Percentiles rank a stretch among this genome's conserved stretches.
Conservation (phyloP, 345 rosid genomes). For the Dipteronia dyeriana region DNA sequence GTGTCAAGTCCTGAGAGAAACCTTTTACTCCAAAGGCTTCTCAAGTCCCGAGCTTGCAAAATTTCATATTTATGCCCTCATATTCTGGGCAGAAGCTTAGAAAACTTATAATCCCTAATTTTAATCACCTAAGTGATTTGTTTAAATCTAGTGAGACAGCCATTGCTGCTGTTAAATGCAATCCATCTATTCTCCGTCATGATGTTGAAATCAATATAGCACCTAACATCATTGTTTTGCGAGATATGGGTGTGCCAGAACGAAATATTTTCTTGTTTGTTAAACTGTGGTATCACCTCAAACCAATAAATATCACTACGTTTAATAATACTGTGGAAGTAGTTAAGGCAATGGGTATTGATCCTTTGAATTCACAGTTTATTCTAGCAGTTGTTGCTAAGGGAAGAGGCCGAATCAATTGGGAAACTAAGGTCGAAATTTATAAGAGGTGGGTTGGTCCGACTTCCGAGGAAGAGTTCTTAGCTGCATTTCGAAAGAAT, state of each 20-base stretch:
- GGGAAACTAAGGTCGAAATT: conserved; percentile 25
- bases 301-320: not conserved
- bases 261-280: conserved; percentile 10
- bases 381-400: conserved; percentile 13
- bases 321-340: conserved; percentile 17
- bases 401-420: not conserved
- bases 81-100: conserved; percentile 26
- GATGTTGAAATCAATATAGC: not conserved
- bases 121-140: conserved; percentile 22
- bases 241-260: conserved; percentile 30
- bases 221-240: conserved; percentile 14
- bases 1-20: conserved; percentile 17
- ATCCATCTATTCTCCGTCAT: not conserved
- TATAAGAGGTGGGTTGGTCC: conserved; percentile 34
- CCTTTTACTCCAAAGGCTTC: conserved; percentile 33
- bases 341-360: conserved; percentile 25
- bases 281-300: not conserved
- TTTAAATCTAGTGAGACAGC: conserved; percentile 16
- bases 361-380: conserved; percentile 21
- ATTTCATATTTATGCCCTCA: not conserved
- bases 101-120: conserved; percentile 31
- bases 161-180: conserved; percentile 3
- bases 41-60: conserved; percentile 19
- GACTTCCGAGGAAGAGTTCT: conserved; percentile 21
- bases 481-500: conserved; percentile 14